A percentile compares a stretch with the other conserved stretches of the same genome.
These are phyloP conservation scores for Blastobotrys arbuscula DNA, from an alignment of 1,139 yeast genomes.

Conservation along the genomic window DNA sequence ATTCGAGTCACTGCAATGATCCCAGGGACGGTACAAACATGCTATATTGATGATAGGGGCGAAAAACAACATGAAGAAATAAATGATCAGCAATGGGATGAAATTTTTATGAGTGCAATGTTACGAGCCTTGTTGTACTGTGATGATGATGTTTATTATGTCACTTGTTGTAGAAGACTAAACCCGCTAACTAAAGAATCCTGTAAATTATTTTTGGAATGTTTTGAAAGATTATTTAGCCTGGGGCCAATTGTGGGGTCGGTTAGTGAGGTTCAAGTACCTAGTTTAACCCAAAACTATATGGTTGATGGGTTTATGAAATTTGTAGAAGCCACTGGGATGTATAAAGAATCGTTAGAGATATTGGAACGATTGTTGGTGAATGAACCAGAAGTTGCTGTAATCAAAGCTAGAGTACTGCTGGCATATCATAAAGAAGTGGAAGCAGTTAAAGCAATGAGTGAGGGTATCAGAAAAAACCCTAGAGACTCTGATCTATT, in stretches of 20 bases:
- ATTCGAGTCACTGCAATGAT: conserved; percentile 62
- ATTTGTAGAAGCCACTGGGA: conserved; percentile 60
- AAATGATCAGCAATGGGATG: conserved; percentile 57
- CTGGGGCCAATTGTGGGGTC: conserved; percentile 63
- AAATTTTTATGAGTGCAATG: conserved; percentile 70
- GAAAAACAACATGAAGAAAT: conserved; percentile 36
- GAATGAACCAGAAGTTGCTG: conserved; percentile 47
- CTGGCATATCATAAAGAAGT: conserved; percentile 68
- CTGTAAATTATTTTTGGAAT: conserved; percentile 51
- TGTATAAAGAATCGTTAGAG: conserved; percentile 53
- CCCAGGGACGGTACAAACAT: conserved; percentile 80
- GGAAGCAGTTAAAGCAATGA: conserved; percentile 64
- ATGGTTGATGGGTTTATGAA: conserved; percentile 70
- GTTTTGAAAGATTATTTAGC: conserved; percentile 58
- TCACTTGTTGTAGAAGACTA: conserved; percentile 57
- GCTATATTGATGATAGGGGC: conserved; percentile 51
- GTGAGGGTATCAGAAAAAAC: conserved; percentile 50
- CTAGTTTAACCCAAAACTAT: conserved; percentile 64
- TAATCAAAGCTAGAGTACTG: conserved; percentile 56
- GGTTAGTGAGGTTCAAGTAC: conserved; percentile 57
- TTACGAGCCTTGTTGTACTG: conserved; percentile 66
- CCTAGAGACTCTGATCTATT: conserved; percentile 58
- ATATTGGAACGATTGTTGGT: conserved; percentile 43
- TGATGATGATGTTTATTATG: conserved; percentile 57
- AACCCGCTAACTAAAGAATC: conserved; percentile 48